Conservation (phyloP, 441 rosid species). For the Flueggea neowawraea region DNA sequence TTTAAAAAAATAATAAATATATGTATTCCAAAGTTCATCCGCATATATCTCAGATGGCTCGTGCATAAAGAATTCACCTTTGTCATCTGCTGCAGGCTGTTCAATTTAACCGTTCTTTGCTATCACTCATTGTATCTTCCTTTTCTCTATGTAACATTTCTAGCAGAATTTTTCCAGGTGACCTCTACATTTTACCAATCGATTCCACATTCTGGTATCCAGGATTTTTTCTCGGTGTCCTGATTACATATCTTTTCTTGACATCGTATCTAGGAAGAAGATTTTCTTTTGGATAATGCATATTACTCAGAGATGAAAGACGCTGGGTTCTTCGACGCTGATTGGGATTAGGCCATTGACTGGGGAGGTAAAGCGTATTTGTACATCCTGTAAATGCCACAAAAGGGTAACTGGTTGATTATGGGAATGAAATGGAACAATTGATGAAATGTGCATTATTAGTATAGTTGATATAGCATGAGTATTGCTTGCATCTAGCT, state of each 20-base stretch:
- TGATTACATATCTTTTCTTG: neutral
- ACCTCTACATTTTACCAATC: neutral
- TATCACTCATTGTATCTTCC: slow-evolving; percentile 55
- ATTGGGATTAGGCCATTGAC: slow-evolving; percentile 37
- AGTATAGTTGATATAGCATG: no score
- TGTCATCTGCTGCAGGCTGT: slow-evolving; percentile 41
- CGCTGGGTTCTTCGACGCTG: slow-evolving; percentile 59
- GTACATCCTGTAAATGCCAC: slow-evolving; percentile 9
- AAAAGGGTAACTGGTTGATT: no score
- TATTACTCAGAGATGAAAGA: slow-evolving; percentile 64
- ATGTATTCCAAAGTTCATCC: neutral
- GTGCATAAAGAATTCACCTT: neutral
- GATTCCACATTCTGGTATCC: neutral
- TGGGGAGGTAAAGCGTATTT: neutral
- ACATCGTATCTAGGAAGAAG: slow-evolving; percentile 35
- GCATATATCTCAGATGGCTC: neutral
- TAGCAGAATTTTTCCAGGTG: slow-evolving; percentile 60
- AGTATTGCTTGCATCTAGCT: no score
- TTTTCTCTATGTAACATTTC: slow-evolving; percentile 38
- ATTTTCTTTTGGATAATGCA: slow-evolving; percentile 52
- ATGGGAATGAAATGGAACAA: no score
- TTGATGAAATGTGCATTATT: no score
- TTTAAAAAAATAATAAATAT: neutral
- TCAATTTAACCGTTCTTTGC: slow-evolving; percentile 32
- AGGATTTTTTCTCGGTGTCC: neutral